These are phyloP conservation scores for Tuber microsphaerosporum DNA, from an alignment of 495 filamentous ascomycete species.

Conservation along the genomic window DNA sequence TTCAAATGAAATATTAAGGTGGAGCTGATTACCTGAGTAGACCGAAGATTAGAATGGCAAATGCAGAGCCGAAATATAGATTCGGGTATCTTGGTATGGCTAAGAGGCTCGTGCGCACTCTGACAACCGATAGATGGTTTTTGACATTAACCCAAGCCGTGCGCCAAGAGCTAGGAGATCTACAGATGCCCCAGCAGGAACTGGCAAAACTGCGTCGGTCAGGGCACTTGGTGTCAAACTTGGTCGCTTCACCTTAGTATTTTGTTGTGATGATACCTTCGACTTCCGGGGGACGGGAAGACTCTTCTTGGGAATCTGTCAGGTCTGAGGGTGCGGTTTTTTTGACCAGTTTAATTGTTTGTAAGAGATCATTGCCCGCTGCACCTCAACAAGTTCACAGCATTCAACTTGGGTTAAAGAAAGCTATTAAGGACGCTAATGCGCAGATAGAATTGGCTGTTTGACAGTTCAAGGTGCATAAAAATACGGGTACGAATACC, in stretches of 20 bases:
- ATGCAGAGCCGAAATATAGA: constrained; percentile 88
- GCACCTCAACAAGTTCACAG: constrained; percentile 98
- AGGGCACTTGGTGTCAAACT: constrained; percentile 95
- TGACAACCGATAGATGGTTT: constrained; percentile 95
- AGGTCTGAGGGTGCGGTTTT: constrained; percentile 96
- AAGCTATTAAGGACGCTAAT: constrained; percentile 66
- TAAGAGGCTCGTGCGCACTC: constrained; percentile 89
- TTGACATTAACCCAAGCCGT: constrained; percentile 95
- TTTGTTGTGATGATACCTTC: constrained; percentile 98
- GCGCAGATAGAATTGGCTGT: constrained; percentile 88
- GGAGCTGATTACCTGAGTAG: constrained; percentile 77
- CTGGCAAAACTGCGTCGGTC: constrained; percentile 98
- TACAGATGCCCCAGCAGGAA: constrained; percentile 94
- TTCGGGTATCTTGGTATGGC: constrained; percentile 97
- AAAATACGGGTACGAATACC: constrained; percentile 54
- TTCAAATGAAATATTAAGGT: constrained; percentile 90
- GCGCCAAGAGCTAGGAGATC: constrained; percentile 93
- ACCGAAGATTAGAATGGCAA: constrained; percentile 89
- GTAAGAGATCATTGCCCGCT: constrained; percentile 87
- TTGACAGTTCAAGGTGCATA: constrained; percentile 75
- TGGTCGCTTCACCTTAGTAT: constrained; percentile 93
- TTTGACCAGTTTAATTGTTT: constrained; percentile 99
- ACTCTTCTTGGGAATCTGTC: constrained; percentile 98
- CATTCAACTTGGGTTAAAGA: constrained; percentile 88
- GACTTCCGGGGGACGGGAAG: constrained; percentile 99